A percentile compares a stretch with the other conserved stretches of the same genome.
Conservation (phyloP, 2,329 filamentous ascomycete genomes). For the Cercospora sesami region DNA sequence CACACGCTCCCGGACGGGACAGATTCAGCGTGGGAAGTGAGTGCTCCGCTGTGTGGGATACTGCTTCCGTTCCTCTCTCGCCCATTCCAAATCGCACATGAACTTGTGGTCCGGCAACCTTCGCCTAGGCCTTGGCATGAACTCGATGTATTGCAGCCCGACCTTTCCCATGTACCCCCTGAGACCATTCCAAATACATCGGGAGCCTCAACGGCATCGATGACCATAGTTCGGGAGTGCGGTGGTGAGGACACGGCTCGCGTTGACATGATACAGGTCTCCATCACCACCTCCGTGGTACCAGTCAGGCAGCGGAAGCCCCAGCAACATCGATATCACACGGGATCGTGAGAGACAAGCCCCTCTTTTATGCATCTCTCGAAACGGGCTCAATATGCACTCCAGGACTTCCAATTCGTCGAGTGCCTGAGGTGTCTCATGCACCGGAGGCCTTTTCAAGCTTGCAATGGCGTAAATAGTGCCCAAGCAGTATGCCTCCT, state of each 20-base stretch:
- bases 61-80: background rate
- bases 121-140: background rate
- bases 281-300: background rate
- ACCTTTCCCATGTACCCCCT: background rate
- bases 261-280: background rate
- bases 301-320: background rate
- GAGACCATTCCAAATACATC: background rate
- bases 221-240: background rate
- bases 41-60: background rate
- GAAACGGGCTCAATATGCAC: background rate
- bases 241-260: background rate
- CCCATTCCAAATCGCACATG: background rate
- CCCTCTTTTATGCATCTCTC: background rate
- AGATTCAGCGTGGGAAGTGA: background rate
- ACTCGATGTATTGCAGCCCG: background rate
- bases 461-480: background rate
- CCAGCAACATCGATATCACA: background rate
- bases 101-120: background rate
- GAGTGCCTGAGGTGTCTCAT: background rate
- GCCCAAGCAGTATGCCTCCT: background rate
- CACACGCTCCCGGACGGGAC: background rate
- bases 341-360: background rate
- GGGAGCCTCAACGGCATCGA: background rate
- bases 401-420: background rate
- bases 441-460: background rate